These are phyloP conservation scores for Cymbopogon citratus DNA, from an alignment of 176 grass and related monocot species.

Conservation along the genomic window DNA sequence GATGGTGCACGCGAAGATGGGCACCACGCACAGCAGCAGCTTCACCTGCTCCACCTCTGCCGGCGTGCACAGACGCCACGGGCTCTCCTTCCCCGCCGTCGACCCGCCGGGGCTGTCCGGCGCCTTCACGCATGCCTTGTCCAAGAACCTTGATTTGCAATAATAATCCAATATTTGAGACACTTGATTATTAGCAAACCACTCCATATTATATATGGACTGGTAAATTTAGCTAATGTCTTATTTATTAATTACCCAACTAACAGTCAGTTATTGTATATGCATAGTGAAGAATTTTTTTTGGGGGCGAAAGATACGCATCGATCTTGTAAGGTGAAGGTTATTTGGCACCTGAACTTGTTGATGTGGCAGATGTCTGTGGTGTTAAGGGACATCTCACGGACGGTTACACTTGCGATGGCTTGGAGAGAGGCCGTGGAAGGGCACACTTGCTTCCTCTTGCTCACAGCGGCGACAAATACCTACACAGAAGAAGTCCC, in stretches of 20 bases:
- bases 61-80: constrained; percentile 57
- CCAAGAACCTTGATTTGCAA: constrained; percentile 48
- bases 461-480: constrained; percentile 61
- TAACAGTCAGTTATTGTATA: too few relatives aligned
- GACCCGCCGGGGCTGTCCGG: constrained; percentile 17
- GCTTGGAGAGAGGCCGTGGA: constrained; percentile 25
- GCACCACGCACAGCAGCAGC: constrained; percentile 64
- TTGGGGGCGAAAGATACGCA: too few relatives aligned
- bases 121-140: constrained; percentile 71
- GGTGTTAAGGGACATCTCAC: constrained; percentile 8
- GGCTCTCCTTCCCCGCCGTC: constrained; percentile 26
- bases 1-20: constrained; percentile 85
- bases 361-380: constrained; percentile 38
- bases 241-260: too few relatives aligned
- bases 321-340: too few relatives aligned
- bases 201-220: not conserved
- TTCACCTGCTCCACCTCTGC: constrained; percentile 81
- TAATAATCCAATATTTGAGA: not conserved
- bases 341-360: constrained; percentile 54
- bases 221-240: too few relatives aligned
- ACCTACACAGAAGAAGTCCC: constrained; percentile 21
- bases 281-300: too few relatives aligned
- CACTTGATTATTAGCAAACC: not conserved
- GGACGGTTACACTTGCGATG: not conserved
- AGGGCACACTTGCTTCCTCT: constrained; percentile 84